These are phyloP conservation scores for Psilocybe mexicana DNA, from an alignment of 1,284 basidiomycete genomes.

Conservation along the genomic window DNA sequence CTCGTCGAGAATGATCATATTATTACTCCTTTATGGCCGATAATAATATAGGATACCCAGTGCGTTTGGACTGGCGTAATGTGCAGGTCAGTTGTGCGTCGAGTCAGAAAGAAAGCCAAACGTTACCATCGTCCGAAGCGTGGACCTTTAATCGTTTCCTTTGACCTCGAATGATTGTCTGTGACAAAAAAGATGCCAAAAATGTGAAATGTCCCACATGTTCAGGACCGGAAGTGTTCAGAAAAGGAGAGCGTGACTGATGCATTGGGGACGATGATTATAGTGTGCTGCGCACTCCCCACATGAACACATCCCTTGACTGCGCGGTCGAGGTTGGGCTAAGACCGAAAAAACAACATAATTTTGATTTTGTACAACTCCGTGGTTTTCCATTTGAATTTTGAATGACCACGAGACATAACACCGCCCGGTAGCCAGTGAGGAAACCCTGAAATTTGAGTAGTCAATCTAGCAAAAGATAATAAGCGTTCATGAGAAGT, in stretches of 20 bases:
- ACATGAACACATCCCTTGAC: too few species aligned
- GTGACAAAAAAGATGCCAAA: not conserved
- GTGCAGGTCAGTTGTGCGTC: not conserved
- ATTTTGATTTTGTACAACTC: too few species aligned
- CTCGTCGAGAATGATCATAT: constrained; percentile 16
- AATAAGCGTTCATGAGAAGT: too few species aligned
- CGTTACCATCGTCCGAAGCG: not conserved
- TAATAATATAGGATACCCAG: not conserved
- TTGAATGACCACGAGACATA: too few species aligned
- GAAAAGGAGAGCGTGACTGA: not conserved
- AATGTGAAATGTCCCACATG: not conserved
- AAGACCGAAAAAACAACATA: too few species aligned
- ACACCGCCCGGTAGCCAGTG: too few species aligned
- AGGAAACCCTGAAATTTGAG: too few species aligned
- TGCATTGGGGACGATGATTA: not conserved
- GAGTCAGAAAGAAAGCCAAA: not conserved
- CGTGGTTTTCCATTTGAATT: too few species aligned
- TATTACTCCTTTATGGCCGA: not conserved
- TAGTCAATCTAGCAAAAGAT: too few species aligned
- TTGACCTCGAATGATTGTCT: not conserved
- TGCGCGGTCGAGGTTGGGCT: too few species aligned
- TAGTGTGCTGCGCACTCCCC: too few species aligned
- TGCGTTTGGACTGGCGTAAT: not conserved
- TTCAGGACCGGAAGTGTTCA: not conserved
- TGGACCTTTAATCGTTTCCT: not conserved